phyloP scores from a whole-genome alignment of 345 rosid genomes.

The Noccaea bulbosa region DNA sequence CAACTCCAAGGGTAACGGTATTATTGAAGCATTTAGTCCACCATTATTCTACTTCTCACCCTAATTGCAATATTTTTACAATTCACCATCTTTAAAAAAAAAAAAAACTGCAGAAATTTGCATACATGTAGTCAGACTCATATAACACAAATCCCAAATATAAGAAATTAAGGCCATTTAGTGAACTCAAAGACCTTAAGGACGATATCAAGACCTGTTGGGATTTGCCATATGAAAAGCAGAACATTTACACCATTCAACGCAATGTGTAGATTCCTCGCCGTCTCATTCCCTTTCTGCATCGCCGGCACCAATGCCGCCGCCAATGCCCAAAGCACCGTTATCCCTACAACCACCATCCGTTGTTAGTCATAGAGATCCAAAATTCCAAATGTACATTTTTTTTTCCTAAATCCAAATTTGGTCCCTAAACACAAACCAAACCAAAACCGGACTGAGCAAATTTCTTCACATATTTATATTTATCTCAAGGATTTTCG shows the following conservation, averaged over 20 bases:
- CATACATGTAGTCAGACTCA: constrained; percentile 1
- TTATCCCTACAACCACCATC: constrained; percentile 54
- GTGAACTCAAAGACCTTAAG: constrained; percentile 84
- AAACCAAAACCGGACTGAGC: constrained; percentile 2
- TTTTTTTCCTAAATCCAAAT: not conserved
- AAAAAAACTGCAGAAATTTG: constrained; percentile 5
- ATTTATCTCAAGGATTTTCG: not conserved
- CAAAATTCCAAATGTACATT: not conserved
- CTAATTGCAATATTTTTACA: constrained; percentile 21
- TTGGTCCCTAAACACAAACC: not conserved
- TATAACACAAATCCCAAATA: not conserved
- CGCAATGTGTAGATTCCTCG: constrained; percentile 83
- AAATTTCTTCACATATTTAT: not conserved
- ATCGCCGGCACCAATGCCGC: constrained; percentile 87
- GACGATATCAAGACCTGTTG: constrained; percentile 83
- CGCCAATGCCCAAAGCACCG: constrained; percentile 81
- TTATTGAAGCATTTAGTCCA: no score
- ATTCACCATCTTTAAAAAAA: constrained; percentile 21
- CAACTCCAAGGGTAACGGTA: no score
- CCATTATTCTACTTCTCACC: not conserved
- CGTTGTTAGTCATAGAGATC: no score
- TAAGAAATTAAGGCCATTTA: constrained; percentile 66
- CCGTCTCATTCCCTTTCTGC: constrained; percentile 87
- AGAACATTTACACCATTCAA: constrained; percentile 69
- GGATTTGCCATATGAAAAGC: constrained; percentile 82